Evolutionary conservation across 495 filamentous ascomycete species (phyloP).

Genomic region (Neurospora sp.): DNA sequence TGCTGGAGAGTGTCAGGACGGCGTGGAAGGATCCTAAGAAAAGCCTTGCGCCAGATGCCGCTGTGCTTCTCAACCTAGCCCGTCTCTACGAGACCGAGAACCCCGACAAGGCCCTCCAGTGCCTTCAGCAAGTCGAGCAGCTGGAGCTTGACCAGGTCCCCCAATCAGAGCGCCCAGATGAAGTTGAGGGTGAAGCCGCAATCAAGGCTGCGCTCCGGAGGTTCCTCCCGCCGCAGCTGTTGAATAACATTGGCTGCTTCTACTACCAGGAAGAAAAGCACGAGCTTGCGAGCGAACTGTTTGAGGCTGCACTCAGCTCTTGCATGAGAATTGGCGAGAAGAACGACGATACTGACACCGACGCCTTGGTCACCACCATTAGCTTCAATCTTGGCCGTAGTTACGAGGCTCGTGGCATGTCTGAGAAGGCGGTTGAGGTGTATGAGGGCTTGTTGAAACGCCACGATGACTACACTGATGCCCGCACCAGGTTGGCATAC

Average conservation of each 20-base stretch:
- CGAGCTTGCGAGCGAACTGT: slow-evolving; percentile 69
- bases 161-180: slow-evolving; percentile 55
- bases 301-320: slow-evolving; percentile 78
- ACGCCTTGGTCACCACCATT: slow-evolving; percentile 85
- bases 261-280: slow-evolving; percentile 80
- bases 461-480: slow-evolving; percentile 86
- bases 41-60: slow-evolving; percentile 65
- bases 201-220: slow-evolving; percentile 54
- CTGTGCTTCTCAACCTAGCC: slow-evolving; percentile 86
- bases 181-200: slow-evolving; percentile 49
- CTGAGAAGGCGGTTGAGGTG: slow-evolving; percentile 74
- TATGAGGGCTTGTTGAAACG: slow-evolving; percentile 76
- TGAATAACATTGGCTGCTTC: slow-evolving; percentile 97
- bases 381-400: slow-evolving; percentile 96
- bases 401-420: slow-evolving; percentile 73
- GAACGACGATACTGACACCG: slow-evolving; percentile 62
- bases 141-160: slow-evolving; percentile 68
- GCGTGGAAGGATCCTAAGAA: slow-evolving; percentile 86
- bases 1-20: slow-evolving; percentile 73
- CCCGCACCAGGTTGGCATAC: slow-evolving; percentile 76
- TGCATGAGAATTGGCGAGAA: slow-evolving; percentile 66
- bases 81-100: slow-evolving; percentile 78
- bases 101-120: slow-evolving; percentile 85
- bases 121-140: slow-evolving; percentile 80
- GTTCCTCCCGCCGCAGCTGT: slow-evolving; percentile 73